Conservation (phyloP, 73 alveolate species). For the Uronychia binucleata region DNA sequence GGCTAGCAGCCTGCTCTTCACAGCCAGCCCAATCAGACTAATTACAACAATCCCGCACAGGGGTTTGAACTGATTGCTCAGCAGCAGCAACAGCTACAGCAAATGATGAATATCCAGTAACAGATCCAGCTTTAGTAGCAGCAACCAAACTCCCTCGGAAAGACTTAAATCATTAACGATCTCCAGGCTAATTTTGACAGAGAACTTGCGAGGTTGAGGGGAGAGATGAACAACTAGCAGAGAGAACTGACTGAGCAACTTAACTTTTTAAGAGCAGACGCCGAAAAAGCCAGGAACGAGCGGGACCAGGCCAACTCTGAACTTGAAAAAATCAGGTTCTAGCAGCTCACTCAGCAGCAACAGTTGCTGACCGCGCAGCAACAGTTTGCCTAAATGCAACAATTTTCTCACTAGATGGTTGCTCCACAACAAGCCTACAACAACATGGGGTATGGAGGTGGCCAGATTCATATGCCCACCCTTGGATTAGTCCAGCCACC, state of each 20-base stretch:
- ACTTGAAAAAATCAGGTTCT: neutral
- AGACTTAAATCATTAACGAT: neutral
- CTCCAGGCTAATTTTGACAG: slow-evolving; percentile 7
- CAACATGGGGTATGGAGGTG: neutral
- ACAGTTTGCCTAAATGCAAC: neutral
- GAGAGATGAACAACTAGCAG: slow-evolving; percentile 6
- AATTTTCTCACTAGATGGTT: too few relatives aligned
- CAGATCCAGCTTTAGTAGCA: neutral
- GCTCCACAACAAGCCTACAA: neutral
- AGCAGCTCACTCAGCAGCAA: neutral
- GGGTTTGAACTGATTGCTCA: too few relatives aligned
- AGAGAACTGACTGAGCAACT: neutral
- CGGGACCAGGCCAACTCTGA: slow-evolving; percentile 4
- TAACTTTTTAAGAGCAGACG: neutral
- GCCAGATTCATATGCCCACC: neutral
- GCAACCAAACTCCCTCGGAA: neutral
- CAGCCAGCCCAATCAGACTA: neutral
- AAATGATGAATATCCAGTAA: neutral
- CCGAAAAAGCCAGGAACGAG: slow-evolving; percentile 22
- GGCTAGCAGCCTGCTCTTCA: neutral
- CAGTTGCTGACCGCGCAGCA: neutral
- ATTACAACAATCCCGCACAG: neutral
- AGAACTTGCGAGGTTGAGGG: neutral
- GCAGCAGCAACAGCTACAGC: neutral
- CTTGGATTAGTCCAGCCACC: neutral